Conservation (phyloP, 192 early-diverging fungal genomes). For the Coemansia reversa region DNA sequence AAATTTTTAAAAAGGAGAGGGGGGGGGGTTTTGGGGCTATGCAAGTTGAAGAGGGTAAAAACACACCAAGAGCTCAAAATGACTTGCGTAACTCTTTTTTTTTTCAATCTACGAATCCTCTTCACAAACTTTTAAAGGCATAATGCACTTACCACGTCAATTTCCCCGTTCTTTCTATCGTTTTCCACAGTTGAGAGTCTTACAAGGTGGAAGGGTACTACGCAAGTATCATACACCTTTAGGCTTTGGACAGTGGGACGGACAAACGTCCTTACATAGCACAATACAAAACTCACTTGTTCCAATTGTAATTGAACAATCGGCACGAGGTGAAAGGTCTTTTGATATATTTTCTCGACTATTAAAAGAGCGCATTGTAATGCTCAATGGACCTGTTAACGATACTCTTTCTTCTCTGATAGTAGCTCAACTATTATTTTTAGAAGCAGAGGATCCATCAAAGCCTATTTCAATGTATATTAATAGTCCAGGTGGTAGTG, state of each 20-base stretch:
- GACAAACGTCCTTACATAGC: too few relatives aligned
- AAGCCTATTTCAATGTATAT: slow-evolving; percentile 96
- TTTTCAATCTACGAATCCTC: too few relatives aligned
- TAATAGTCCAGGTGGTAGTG: slow-evolving; percentile 95
- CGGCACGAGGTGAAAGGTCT: slow-evolving; percentile 85
- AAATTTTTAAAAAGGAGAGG: background rate
- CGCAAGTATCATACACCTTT: slow-evolving; percentile 27
- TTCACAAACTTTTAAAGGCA: too few relatives aligned
- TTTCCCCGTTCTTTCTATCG: background rate
- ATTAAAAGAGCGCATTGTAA: slow-evolving; percentile 94
- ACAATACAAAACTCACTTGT: slow-evolving; percentile 27
- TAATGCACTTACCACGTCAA: background rate
- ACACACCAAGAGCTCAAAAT: too few relatives aligned
- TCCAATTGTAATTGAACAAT: slow-evolving; percentile 57
- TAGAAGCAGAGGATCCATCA: slow-evolving; percentile 91
- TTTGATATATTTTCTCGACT: slow-evolving; percentile 98
- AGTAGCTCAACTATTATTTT: slow-evolving; percentile 92
- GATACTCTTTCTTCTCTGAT: slow-evolving; percentile 82
- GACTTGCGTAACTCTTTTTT: too few relatives aligned
- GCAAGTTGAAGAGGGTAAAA: too few relatives aligned
- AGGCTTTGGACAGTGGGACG: slow-evolving; percentile 9
- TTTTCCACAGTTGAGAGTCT: background rate
- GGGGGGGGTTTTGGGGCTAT: background rate
- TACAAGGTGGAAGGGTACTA: background rate
- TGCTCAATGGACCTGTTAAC: slow-evolving; percentile 89